phyloP scores from a whole-genome alignment of 257 asterid genomes.

The Paulownia fortunei region DNA sequence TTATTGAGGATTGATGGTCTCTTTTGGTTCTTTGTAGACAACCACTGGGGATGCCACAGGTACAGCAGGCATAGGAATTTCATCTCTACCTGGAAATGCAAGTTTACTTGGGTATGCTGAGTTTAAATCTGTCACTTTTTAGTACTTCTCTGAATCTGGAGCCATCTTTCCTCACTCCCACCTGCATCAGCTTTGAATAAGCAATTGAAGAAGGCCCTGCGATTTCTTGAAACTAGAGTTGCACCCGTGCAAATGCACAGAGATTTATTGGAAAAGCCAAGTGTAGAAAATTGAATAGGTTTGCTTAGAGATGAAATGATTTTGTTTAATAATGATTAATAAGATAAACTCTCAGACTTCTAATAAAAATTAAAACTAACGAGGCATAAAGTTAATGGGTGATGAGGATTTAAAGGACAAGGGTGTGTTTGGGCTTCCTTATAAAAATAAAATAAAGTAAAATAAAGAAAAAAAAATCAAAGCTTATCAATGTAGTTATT shows the following conservation, averaged over 20 bases:
- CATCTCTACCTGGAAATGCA: conserved; percentile 88
- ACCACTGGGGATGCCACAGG: conserved; percentile 66
- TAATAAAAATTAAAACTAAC: background rate
- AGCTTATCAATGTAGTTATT: too few relatives aligned
- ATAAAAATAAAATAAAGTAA: background rate
- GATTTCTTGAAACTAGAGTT: conserved; percentile 18
- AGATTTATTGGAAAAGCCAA: background rate
- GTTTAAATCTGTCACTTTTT: background rate
- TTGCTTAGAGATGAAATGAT: background rate
- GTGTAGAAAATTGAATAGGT: conserved; percentile 21
- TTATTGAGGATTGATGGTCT: conserved; percentile 28
- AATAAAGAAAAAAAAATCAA: background rate
- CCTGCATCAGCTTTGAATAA: background rate
- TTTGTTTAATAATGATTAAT: background rate
- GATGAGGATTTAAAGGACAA: background rate
- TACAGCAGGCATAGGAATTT: conserved; percentile 57
- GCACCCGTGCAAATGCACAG: background rate
- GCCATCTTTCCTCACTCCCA: conserved; percentile 14
- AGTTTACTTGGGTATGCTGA: conserved; percentile 89
- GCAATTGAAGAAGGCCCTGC: conserved; percentile 18
- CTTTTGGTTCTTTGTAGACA: conserved; percentile 52
- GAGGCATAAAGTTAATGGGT: background rate
- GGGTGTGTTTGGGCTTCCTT: background rate
- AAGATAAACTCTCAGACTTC: background rate
- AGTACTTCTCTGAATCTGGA: conserved; percentile 8